Base-by-base conservation (phyloP, 768 basidiomycete genomes). In the Hebeloma cylindrosporum region DNA sequence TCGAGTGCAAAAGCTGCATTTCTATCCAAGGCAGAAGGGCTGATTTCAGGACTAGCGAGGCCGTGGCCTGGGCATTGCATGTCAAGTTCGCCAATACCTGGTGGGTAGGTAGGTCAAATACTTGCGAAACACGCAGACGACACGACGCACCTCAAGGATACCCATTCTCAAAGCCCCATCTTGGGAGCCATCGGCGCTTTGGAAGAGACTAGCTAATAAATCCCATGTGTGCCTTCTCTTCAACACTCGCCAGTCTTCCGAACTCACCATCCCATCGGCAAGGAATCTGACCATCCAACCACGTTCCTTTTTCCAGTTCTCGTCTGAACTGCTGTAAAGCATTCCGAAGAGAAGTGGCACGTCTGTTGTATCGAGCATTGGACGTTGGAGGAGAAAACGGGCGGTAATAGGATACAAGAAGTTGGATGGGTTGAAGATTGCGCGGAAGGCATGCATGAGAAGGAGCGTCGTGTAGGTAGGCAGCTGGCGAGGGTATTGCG, bases 341-440 rank as follows among this genome's bases (percentile, higher is more conserved):
- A 95, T 85, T 8, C 73, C 73, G 58, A 90, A 97, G 4, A 99
- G 66, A 83, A 97, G 83, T 0, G 95, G 95, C 0, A 97, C 89
- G 58, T 97, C 94, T 1, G 68, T 70, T 1, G 69, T 67, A 56
- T 97, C 94, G 5, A 97, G 67, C 43, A 82, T 77, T 0, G 92
- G 85, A 1, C 95, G 81, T 63, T 96, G 93, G 0, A 98, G 77
- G 4, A 98, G 77, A 74, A 96, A 97, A 4, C 88, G 78, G 1
- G 89, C 82, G 0, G 85, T 88, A 11, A 85, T 68, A 0, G 94
- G 92, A 59, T 95, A 98, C 32, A 90, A 82, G 63, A 92, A 89
- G 39, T 86, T 83, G 2, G 88, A 83, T 0, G 95, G 93, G 50
- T 90, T 85, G 65, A 93, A 94, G 25, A 95, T 73, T 1, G 81